These are phyloP conservation scores for Globisporangium abappressorium DNA, from an alignment of 352 stramenopile species.

Conservation along the genomic window DNA sequence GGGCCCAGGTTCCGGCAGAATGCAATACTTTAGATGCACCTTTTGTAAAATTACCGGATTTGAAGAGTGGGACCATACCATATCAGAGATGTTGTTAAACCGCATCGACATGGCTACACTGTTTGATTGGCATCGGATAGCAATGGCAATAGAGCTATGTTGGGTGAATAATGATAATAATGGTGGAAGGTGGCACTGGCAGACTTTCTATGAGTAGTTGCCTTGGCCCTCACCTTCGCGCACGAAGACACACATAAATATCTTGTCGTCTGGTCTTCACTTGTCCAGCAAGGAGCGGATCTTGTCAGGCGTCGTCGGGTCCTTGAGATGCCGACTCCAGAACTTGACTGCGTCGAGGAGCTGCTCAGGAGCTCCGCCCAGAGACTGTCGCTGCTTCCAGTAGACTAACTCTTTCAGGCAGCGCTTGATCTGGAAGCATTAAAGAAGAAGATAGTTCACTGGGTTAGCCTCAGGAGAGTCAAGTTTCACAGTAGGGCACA, in stretches of 20 bases:
- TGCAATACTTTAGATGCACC: too few relatives aligned
- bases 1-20: too few relatives aligned
- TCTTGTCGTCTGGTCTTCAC: background rate
- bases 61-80: background rate
- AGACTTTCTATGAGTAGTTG: background rate
- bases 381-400: conserved; percentile 26
- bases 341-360: conserved; percentile 52
- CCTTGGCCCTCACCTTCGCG: background rate
- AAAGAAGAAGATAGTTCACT: background rate
- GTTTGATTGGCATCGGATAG: background rate
- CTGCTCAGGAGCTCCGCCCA: conserved; percentile 28
- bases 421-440: conserved; percentile 40
- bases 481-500: background rate
- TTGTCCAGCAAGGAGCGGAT: conserved; percentile 42
- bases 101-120: background rate
- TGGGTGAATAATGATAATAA: background rate
- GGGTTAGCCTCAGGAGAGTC: background rate
- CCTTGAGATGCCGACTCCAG: conserved; percentile 53
- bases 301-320: conserved; percentile 41
- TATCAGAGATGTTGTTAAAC: conserved; percentile 1
- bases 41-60: too few relatives aligned
- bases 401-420: conserved; percentile 53
- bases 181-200: background rate
- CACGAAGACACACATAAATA: conserved; percentile 13
- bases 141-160: background rate